These are phyloP conservation scores for Wickerhamiella bombiphila DNA, from an alignment of 805 yeast genomes.

Conservation along the genomic window DNA sequence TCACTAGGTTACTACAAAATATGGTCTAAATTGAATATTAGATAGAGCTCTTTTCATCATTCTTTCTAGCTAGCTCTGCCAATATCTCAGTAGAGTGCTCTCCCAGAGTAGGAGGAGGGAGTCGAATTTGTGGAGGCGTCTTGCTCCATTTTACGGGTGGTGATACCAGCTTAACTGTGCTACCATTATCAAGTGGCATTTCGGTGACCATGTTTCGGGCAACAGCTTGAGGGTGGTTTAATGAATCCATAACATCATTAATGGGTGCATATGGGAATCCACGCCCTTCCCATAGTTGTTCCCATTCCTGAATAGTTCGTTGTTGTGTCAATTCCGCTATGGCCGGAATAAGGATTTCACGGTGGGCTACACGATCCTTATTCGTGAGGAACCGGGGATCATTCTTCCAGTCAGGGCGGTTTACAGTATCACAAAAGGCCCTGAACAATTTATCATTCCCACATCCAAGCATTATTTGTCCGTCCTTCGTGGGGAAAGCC, in stretches of 20 bases:
- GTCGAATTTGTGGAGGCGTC: constrained; percentile 23
- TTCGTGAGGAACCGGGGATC: constrained; percentile 25
- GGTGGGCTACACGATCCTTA: constrained; percentile 25
- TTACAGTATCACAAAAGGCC: constrained; percentile 23
- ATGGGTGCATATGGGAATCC: constrained; percentile 30
- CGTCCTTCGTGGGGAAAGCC: constrained; percentile 27
- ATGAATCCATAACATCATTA: constrained; percentile 26
- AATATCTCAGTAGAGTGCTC: constrained; percentile 27
- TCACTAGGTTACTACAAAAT: constrained; percentile 14
- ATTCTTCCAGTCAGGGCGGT: constrained; percentile 25
- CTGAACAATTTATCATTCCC: constrained; percentile 29
- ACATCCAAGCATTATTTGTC: constrained; percentile 28
- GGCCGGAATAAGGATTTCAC: constrained; percentile 22
- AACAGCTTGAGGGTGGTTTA: constrained; percentile 25
- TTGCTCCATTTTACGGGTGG: constrained; percentile 28
- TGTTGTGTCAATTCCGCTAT: constrained; percentile 21
- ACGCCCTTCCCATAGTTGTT: constrained; percentile 20
- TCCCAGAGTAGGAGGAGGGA: constrained; percentile 28
- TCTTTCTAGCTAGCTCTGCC: constrained; percentile 7
- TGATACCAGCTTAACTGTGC: constrained; percentile 25
- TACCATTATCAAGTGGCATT: constrained; percentile 26
- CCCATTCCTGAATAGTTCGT: constrained; percentile 27
- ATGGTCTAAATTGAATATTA: constrained; percentile 6
- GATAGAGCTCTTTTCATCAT: not conserved
- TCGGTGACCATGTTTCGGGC: constrained; percentile 27